phyloP scores from a whole-genome alignment of 2,329 filamentous ascomycete genomes.

The Aurifilum marmelostoma region DNA sequence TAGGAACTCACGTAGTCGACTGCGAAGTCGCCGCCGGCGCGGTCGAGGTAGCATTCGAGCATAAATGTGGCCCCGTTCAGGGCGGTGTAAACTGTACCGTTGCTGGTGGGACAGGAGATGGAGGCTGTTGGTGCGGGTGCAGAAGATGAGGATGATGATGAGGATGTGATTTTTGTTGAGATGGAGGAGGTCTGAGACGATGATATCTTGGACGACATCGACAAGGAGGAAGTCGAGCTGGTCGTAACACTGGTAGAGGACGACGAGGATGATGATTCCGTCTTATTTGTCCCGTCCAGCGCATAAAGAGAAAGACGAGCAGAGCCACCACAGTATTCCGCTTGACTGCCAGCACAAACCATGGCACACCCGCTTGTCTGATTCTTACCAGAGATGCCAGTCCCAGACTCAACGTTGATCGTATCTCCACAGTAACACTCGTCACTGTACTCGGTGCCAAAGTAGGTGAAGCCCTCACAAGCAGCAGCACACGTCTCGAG shows the following conservation, averaged over 20 bases:
- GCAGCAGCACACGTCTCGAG: slow-evolving; percentile 34
- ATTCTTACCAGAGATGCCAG: slow-evolving; percentile 5
- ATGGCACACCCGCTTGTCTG: slow-evolving; percentile 12
- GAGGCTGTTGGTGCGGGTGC: slow-evolving; percentile 17
- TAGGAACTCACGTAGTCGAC: slow-evolving; percentile 26
- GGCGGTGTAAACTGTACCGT: slow-evolving; percentile 21
- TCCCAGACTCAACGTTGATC: slow-evolving; percentile 6
- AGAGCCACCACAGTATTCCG: slow-evolving; percentile 20
- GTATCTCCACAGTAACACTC: slow-evolving; percentile 27
- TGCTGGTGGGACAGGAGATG: slow-evolving; percentile 23
- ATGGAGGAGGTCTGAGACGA: not conserved
- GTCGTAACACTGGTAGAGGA: not conserved
- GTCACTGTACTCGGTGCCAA: slow-evolving; percentile 34
- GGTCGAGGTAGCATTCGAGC: slow-evolving; percentile 29
- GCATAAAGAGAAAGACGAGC: slow-evolving; percentile 9
- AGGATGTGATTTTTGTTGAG: not conserved
- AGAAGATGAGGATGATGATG: slow-evolving; percentile 5
- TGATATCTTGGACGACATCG: not conserved
- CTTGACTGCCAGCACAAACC: slow-evolving; percentile 6
- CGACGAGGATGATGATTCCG: not conserved
- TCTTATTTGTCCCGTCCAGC: not conserved
- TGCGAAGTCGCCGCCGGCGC: slow-evolving; percentile 19
- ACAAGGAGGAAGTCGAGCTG: not conserved
- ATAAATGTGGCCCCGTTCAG: slow-evolving; percentile 24
- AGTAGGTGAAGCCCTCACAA: slow-evolving; percentile 35